Evolutionary conservation across 805 yeast species (phyloP).

Genomic region (Dipodascus geniculatus): DNA sequence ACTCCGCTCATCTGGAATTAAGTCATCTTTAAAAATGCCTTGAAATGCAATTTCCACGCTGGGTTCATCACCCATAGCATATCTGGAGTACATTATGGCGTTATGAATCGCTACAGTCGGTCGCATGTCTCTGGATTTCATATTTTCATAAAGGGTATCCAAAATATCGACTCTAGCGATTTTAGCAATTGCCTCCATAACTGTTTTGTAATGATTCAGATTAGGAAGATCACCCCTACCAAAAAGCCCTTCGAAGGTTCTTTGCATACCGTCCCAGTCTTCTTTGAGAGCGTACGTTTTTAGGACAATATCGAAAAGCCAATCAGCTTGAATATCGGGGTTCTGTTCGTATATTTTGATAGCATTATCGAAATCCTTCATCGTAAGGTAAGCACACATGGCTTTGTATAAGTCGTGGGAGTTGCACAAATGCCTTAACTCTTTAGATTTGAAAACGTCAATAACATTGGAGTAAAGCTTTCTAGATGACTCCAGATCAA

Average conservation of each 20-base stretch:
- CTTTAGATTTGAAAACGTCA: constrained; percentile 26
- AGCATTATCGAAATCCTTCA: constrained; percentile 18
- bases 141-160: constrained; percentile 37
- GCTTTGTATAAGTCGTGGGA: constrained; percentile 18
- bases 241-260: constrained; percentile 43
- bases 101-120: constrained; percentile 36
- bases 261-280: constrained; percentile 45
- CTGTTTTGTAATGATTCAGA: constrained; percentile 43
- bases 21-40: constrained; percentile 21
- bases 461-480: constrained; percentile 13
- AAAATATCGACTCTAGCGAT: constrained; percentile 38
- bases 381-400: constrained; percentile 15
- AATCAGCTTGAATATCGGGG: constrained; percentile 33
- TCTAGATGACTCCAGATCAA: constrained; percentile 4
- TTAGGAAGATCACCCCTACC: constrained; percentile 44
- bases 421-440: constrained; percentile 6
- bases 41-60: constrained; percentile 30
- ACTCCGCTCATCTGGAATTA: constrained; percentile 22
- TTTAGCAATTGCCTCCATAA: constrained; percentile 47
- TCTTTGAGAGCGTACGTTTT: constrained; percentile 33
- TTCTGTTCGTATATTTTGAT: constrained; percentile 27
- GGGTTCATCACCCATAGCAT: constrained; percentile 27
- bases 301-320: constrained; percentile 39
- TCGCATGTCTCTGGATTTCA: constrained; percentile 32
- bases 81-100: constrained; percentile 34